phyloP scores from a whole-genome alignment of 1,139 yeast species.

The Pichia terricola region DNA sequence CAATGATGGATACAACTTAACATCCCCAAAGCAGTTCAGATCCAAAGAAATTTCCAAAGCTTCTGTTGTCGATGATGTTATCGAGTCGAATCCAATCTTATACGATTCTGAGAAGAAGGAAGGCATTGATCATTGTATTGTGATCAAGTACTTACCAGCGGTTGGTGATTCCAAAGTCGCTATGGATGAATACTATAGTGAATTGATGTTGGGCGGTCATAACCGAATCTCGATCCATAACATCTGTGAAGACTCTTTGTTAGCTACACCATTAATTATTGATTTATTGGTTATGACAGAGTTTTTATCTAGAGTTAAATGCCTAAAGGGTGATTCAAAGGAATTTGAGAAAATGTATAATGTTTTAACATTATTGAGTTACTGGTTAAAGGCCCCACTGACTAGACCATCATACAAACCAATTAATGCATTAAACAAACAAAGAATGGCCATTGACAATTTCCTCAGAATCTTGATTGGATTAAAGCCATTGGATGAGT shows the following conservation, averaged over 20 bases:
- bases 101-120: slow-evolving; percentile 76
- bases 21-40: slow-evolving; percentile 88
- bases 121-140: slow-evolving; percentile 87
- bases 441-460: slow-evolving; percentile 86
- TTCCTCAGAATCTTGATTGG: slow-evolving; percentile 85
- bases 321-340: slow-evolving; percentile 43
- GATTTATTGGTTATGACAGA: slow-evolving; percentile 88
- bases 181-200: slow-evolving; percentile 96
- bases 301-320: slow-evolving; percentile 77
- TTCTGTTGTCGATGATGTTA: slow-evolving; percentile 90
- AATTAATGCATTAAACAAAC: slow-evolving; percentile 90
- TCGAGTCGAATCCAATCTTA: slow-evolving; percentile 77
- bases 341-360: slow-evolving; percentile 65
- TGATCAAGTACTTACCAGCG: slow-evolving; percentile 86
- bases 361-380: slow-evolving; percentile 77
- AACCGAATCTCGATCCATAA: slow-evolving; percentile 89
- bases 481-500: slow-evolving; percentile 80
- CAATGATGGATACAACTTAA: slow-evolving; percentile 89
- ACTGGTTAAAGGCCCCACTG: slow-evolving; percentile 96
- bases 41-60: slow-evolving; percentile 92
- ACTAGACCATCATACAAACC: slow-evolving; percentile 87
- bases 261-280: slow-evolving; percentile 90
- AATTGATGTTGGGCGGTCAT: slow-evolving; percentile 95
- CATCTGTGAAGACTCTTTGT: slow-evolving; percentile 90
- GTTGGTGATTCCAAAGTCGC: slow-evolving; percentile 97